Percentiles rank a stretch among this genome's conserved stretches.
phyloP scores from a whole-genome alignment of 108 stramenopile genomes.

The Asterionellopsis glacialis region DNA sequence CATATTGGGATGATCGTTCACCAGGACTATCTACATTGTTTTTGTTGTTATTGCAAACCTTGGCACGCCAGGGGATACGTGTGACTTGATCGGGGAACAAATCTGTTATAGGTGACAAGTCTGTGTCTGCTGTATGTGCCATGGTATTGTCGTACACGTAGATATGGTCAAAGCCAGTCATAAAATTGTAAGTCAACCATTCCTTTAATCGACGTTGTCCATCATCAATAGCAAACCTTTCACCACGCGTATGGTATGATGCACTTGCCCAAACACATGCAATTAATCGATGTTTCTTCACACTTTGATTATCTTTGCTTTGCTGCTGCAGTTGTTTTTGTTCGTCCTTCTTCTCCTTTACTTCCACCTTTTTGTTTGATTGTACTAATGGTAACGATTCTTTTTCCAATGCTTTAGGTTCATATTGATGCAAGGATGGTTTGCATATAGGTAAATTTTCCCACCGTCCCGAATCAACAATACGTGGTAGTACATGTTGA shows the following conservation, averaged over 20 bases:
- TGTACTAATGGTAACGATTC: neutral
- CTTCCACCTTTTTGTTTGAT: no score
- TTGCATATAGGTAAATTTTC: conserved; percentile 75
- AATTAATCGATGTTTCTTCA: conserved; percentile 59
- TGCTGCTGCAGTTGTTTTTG: conserved; percentile 7
- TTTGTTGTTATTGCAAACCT: conserved; percentile 61
- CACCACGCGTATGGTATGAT: conserved; percentile 65
- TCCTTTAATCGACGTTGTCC: conserved; percentile 73
- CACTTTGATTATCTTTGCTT: conserved; percentile 8
- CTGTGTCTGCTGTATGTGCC: conserved; percentile 60
- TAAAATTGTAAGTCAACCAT: conserved; percentile 74
- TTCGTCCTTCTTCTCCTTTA: conserved; percentile 14
- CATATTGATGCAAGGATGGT: conserved; percentile 47
- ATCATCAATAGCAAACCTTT: conserved; percentile 64
- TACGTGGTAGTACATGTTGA: conserved; percentile 58
- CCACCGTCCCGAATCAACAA: conserved; percentile 83
- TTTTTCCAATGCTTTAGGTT: conserved; percentile 3
- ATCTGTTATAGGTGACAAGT: conserved; percentile 61
- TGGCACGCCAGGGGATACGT: conserved; percentile 69
- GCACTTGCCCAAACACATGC: conserved; percentile 82
- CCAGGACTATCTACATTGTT: conserved; percentile 42
- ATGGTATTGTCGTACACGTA: conserved; percentile 84
- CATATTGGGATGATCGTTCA: conserved; percentile 83
- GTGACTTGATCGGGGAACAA: conserved; percentile 73
- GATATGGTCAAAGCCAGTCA: conserved; percentile 80